phyloP scores from a whole-genome alignment of 345 rosid genomes.

The Eucalyptus cloeziana region DNA sequence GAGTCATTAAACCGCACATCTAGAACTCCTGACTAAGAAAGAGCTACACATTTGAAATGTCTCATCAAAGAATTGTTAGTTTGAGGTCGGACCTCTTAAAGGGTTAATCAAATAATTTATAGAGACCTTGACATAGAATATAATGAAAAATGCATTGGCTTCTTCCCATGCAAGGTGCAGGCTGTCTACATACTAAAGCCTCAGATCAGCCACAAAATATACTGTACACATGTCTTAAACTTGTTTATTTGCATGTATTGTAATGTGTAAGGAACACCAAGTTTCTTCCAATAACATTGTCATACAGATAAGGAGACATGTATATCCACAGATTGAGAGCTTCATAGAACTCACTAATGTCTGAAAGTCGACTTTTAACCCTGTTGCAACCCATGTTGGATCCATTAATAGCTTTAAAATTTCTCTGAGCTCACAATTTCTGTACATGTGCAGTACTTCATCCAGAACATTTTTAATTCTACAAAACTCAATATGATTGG shows the following conservation, averaged over 20 bases:
- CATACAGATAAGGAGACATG: background rate
- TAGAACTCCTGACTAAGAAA: background rate
- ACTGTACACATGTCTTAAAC: background rate
- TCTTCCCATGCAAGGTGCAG: background rate
- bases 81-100: background rate
- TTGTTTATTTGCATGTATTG: background rate
- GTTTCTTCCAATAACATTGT: background rate
- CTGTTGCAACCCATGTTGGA: conserved; percentile 93
- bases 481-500: conserved; percentile 90
- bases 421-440: conserved; percentile 46
- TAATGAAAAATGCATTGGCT: background rate
- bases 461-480: conserved; percentile 78
- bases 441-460: conserved; percentile 69
- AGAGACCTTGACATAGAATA: background rate
- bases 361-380: conserved; percentile 78
- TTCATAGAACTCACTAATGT: conserved; percentile 41
- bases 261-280: background rate
- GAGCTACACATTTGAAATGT: background rate
- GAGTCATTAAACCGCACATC: background rate
- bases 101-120: background rate
- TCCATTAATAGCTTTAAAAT: conserved; percentile 74
- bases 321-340: background rate
- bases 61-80: background rate
- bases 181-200: background rate
- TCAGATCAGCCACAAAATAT: background rate